Evolutionary conservation across 2,329 filamentous ascomycete species (phyloP), one percentile per base, ranked within the genome.

Genomic region (Sclerotinia subarctica): DNA sequence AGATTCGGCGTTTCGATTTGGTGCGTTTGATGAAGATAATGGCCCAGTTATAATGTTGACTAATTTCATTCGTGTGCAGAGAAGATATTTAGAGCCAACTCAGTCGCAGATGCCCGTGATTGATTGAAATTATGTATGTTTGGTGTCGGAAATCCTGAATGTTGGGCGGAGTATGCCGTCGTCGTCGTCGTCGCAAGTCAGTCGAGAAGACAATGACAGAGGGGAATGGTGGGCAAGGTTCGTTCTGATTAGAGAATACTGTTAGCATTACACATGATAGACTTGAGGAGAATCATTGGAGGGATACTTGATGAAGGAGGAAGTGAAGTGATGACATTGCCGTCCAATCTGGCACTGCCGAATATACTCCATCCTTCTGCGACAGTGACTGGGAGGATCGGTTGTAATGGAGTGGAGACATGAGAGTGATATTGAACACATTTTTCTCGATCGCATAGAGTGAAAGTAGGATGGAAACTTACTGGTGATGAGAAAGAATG

Each of bases 391-490:
- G 65, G 71, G 51, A 71, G 17, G 38, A 62, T 65, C 46, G 63
- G 65, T 46, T 73, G 66, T 57, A 64, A 68, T 49, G 64, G 63
- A 69, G 64, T 65, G 60, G 58, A 63, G 68, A 64, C 32, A 58
- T 13, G 68, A 66, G 29, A 54, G 66, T 60, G 51, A 63, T 51
- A 68, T 64, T 72, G 70, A 54, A 65, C 15, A 24, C 15, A 67
- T 66, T 72, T 66, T 73, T 64, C 73, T 71, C 71, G 76, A 77
- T 78, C 76, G 76, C 76, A 77, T 76, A 76, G 66, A 52, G 70
- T 69, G 21, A 67, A 73, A 68, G 58, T 74, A 64, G 57, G 68
- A 73, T 69, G 57, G 54, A 26, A 70, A 77, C 77, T 77, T 76
- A 78, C 76, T 73, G 69, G 62, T 71, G 70, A 69, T 73, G 69